Percentiles rank a stretch among this genome's conserved stretches.
Conservation (phyloP, 164 flowering plant species). For the Cinnamomum chago region DNA sequence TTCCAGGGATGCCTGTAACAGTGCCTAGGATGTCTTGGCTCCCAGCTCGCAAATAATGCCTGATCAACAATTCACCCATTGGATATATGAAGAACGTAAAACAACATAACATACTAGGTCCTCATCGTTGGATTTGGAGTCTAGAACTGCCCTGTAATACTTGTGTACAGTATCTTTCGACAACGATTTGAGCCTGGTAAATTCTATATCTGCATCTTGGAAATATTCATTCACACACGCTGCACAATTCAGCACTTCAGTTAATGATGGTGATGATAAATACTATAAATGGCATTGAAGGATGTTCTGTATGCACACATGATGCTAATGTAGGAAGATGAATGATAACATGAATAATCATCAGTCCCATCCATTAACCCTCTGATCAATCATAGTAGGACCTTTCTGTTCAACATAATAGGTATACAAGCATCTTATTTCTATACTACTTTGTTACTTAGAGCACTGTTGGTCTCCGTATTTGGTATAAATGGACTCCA, state of each 20-base stretch:
- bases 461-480: too few species aligned
- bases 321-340: too few species aligned
- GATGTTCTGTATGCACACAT: too few species aligned
- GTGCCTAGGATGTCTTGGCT: slow-evolving; percentile 68
- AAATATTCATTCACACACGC: slow-evolving; percentile 83
- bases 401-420: not conserved
- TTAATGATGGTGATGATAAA: too few species aligned
- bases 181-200: slow-evolving; percentile 17
- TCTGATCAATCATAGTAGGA: not conserved
- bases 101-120: slow-evolving; percentile 41
- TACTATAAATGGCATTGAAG: too few species aligned
- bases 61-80: slow-evolving; percentile 13
- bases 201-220: slow-evolving; percentile 30
- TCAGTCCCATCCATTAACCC: too few species aligned
- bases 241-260: slow-evolving; percentile 23
- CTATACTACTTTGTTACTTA: not conserved
- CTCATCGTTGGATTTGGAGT: slow-evolving; percentile 79
- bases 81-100: not conserved
- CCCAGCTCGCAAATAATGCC: slow-evolving; percentile 99
- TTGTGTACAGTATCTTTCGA: slow-evolving; percentile 54
- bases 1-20: slow-evolving; percentile 72
- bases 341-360: too few species aligned
- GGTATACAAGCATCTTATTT: not conserved
- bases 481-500: not conserved
- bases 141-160: slow-evolving; percentile 75